These are phyloP conservation scores for Vararia minispora DNA, from an alignment of 768 basidiomycete genomes.

Conservation along the genomic window DNA sequence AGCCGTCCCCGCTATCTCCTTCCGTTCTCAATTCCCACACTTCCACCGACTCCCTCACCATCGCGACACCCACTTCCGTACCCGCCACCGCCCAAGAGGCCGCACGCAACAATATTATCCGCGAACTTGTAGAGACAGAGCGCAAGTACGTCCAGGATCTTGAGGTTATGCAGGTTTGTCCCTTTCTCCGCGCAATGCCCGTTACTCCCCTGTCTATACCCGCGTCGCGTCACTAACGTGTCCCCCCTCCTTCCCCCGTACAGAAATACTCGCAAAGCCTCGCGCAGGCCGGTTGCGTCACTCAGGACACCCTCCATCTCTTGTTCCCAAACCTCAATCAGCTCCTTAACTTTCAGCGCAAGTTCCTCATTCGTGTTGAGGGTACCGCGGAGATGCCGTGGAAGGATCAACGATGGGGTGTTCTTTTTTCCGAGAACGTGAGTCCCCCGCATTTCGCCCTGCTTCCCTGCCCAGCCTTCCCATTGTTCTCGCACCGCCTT, in stretches of 20 bases:
- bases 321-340: slow-evolving; percentile 94
- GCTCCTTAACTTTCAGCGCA: slow-evolving; percentile 91
- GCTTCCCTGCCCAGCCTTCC: too few species aligned
- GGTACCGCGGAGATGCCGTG: slow-evolving; percentile 74
- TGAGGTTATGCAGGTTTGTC: slow-evolving; percentile 85
- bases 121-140: slow-evolving; percentile 91
- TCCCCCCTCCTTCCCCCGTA: slow-evolving; percentile 13
- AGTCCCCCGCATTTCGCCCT: slow-evolving; percentile 26
- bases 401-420: slow-evolving; percentile 82
- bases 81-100: slow-evolving; percentile 49
- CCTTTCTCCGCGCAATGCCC: slow-evolving; percentile 4
- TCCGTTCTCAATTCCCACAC: slow-evolving; percentile 40
- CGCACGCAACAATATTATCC: slow-evolving; percentile 66
- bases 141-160: slow-evolving; percentile 95
- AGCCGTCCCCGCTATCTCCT: slow-evolving; percentile 43
- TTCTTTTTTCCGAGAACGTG: slow-evolving; percentile 74
- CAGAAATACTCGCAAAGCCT: slow-evolving; percentile 87
- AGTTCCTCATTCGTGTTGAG: slow-evolving; percentile 85
- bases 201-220: neutral
- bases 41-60: slow-evolving; percentile 44
- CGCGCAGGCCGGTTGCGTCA: slow-evolving; percentile 72
- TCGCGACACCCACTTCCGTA: slow-evolving; percentile 31
- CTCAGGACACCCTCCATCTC: slow-evolving; percentile 90
- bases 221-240: slow-evolving; percentile 3
- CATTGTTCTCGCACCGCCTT: slow-evolving; percentile 34